Evolutionary conservation across 2,329 filamentous ascomycete species (phyloP), one percentile per base, ranked within the genome.

Genomic region (Cadophora malorum): DNA sequence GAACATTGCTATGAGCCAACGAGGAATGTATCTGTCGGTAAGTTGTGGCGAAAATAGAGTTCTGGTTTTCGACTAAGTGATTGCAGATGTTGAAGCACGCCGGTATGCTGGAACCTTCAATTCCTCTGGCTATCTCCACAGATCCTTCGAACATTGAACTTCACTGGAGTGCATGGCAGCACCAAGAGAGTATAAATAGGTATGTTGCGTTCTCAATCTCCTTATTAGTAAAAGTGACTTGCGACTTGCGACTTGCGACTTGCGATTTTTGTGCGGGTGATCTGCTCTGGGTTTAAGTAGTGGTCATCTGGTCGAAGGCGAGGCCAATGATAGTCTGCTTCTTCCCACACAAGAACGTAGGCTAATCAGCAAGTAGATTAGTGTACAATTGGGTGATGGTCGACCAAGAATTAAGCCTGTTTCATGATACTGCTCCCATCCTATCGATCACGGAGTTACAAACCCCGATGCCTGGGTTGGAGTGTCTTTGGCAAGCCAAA

Each of bases 301-400:
- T 4, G 58, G 64, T 66, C 64, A 66, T 63, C 58, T 60, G 35
- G 3, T 28, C 38, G n/a, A 14, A 6, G 23, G n/a, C n/a, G 12
- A 1, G 23, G n/a, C 64, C 64, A 66, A 35, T 56, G 31, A 66
- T 1, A 35, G 28, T 8, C 25, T 31, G 19, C 41, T 19, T 35
- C n/a, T n/a, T 25, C 31, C n/a, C n/a, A n/a, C n/a, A n/a, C n/a
- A n/a, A n/a, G n/a, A n/a, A n/a, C n/a, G 58, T 47, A 55, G 28
- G 33, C 58, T 58, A 59, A 56, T 67, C 72, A 69, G 61, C 66
- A 55, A 60, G n/a, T 74, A 90, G 90, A 72, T 81, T 92, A 38
- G 86, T 91, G 19, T 91, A 92, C 79, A 91, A 90, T 65, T 92
- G 90, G 88, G 87, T 90, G 23, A 90, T 91, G 86, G 84, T 91